A percentile compares a stretch with the other conserved stretches of the same genome.
Conservation (phyloP, 202 grass and related monocot species). For the Schoenoplectus tabernaemontani region DNA sequence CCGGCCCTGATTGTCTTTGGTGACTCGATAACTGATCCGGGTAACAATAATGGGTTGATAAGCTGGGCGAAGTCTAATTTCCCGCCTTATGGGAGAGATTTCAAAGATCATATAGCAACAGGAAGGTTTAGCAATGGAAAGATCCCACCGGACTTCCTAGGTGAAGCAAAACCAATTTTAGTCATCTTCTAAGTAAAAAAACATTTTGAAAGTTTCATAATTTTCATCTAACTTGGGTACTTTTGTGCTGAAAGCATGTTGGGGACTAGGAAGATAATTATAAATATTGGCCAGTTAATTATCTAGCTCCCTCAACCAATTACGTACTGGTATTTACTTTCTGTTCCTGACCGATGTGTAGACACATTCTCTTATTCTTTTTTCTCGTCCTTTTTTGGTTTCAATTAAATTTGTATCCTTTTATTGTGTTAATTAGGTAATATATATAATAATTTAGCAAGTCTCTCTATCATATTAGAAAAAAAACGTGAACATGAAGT, state of each 20-base stretch:
- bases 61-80: slow-evolving; percentile 43
- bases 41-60: slow-evolving; percentile 41
- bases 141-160: slow-evolving; percentile 44
- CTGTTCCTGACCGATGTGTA: neutral
- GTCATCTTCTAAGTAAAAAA: neutral
- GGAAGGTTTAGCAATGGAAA: slow-evolving; percentile 62
- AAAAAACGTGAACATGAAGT: slow-evolving; percentile 7
- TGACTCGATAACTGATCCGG: slow-evolving; percentile 52
- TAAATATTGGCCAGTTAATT: neutral
- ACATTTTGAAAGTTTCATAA: neutral
- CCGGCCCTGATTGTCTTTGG: slow-evolving; percentile 44
- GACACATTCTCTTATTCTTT: neutral
- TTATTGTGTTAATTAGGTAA: neutral
- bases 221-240: neutral
- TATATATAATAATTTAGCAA: neutral
- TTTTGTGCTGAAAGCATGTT: neutral
- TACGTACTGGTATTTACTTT: neutral
- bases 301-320: neutral
- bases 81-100: slow-evolving; percentile 67
- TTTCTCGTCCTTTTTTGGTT: neutral
- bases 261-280: neutral
- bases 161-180: slow-evolving; percentile 11
- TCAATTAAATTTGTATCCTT: neutral
- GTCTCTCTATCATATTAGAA: neutral
- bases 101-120: slow-evolving; percentile 29